Evolutionary conservation across 2,329 filamentous ascomycete genomes (phyloP).

Genomic region (Diaporthe australafricana): DNA sequence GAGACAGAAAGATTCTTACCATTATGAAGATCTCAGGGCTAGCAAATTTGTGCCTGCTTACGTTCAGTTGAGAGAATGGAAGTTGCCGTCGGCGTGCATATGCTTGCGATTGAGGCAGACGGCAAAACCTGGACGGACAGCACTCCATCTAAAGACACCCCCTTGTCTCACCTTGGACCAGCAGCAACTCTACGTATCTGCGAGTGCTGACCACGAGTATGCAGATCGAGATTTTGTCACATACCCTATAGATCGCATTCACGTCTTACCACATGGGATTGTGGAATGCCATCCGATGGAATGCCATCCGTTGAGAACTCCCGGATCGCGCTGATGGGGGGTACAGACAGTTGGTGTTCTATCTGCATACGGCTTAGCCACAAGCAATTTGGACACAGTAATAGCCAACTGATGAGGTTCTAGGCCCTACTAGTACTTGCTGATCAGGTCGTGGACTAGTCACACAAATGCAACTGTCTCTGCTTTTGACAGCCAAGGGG

Average conservation of each 20-base stretch:
- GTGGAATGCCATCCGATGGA: slow-evolving; percentile 13
- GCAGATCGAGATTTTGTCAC: slow-evolving; percentile 15
- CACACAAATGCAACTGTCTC: slow-evolving; percentile 20
- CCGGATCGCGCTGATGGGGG: background rate
- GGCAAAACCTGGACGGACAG: background rate
- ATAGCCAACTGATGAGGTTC: background rate
- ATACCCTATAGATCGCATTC: background rate
- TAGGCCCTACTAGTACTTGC: slow-evolving; percentile 4
- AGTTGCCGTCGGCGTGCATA: slow-evolving; percentile 18
- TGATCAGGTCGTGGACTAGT: background rate
- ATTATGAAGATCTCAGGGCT: background rate
- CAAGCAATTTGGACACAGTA: background rate
- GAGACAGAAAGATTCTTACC: background rate
- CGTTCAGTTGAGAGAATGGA: background rate
- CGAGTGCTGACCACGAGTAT: background rate
- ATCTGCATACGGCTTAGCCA: background rate
- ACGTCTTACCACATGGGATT: background rate
- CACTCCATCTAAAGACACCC: slow-evolving; percentile 13
- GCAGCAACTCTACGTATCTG: background rate
- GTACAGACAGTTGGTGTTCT: background rate
- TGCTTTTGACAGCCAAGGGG: slow-evolving; percentile 2
- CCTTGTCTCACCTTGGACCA: slow-evolving; percentile 10
- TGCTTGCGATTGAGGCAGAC: background rate
- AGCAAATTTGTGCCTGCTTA: background rate
- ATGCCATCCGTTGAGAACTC: background rate